Conservation (phyloP, 768 basidiomycete genomes). For the Hirschioporus abietinus region DNA sequence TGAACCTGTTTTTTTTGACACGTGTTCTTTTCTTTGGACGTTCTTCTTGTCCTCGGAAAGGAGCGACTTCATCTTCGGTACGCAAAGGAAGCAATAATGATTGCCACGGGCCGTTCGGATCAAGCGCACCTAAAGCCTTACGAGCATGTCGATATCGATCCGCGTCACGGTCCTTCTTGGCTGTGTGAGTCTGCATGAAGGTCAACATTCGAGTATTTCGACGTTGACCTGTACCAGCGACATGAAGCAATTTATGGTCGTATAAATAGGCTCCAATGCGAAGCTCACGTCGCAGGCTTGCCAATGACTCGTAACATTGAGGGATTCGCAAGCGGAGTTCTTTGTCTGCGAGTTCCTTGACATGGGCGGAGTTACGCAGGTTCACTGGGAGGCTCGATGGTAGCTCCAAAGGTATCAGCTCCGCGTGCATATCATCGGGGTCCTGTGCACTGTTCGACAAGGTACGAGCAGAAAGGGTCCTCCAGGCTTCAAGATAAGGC, state of each 20-base stretch:
- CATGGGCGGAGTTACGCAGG: constrained; percentile 7
- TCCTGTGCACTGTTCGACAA: not conserved
- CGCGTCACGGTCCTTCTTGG: not conserved
- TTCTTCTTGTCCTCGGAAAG: not conserved
- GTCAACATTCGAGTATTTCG: not conserved
- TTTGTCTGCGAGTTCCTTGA: constrained; percentile 11
- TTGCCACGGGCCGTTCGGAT: constrained; percentile 5
- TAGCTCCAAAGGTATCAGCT: constrained; percentile 12
- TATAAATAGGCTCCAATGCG: constrained; percentile 2
- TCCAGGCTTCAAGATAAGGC: constrained; percentile 6
- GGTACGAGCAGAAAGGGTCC: not conserved
- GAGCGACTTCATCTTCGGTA: constrained; percentile 5
- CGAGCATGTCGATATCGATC: not conserved
- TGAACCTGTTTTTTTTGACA: not conserved
- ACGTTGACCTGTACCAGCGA: constrained; percentile 9
- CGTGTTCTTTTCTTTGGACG: not conserved
- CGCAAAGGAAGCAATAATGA: not conserved
- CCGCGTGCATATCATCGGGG: not conserved
- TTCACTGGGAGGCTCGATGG: constrained; percentile 17
- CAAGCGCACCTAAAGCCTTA: constrained; percentile 1
- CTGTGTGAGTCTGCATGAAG: not conserved
- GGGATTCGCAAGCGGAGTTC: constrained; percentile 19
- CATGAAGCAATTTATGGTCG: constrained; percentile 8
- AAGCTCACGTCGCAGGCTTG: constrained; percentile 16
- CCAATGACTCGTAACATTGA: constrained; percentile 16